These are phyloP conservation scores for Parascedosporium putredinis DNA, from an alignment of 2,329 filamentous ascomycete genomes.

Conservation along the genomic window DNA sequence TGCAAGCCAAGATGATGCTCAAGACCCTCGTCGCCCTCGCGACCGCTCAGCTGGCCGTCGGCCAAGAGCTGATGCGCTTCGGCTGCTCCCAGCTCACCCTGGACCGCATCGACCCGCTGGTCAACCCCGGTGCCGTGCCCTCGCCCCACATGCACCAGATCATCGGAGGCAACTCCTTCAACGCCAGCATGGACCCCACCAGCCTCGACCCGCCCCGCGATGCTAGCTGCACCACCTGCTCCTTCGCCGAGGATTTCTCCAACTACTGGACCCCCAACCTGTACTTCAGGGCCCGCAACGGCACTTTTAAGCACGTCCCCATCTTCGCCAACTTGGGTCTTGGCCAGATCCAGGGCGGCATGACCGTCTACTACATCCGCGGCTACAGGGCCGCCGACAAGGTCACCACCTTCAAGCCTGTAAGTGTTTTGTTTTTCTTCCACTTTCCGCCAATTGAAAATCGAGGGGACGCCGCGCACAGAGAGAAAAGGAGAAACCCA, in stretches of 20 bases:
- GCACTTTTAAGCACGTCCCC: constrained; percentile 50
- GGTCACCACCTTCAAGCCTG: constrained; percentile 32
- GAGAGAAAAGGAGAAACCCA: too few species aligned
- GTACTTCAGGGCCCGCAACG: constrained; percentile 27
- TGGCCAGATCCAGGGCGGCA: constrained; percentile 22
- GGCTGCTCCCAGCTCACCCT: constrained; percentile 41
- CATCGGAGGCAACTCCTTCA: constrained; percentile 33
- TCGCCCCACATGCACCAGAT: constrained; percentile 43
- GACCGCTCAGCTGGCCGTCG: constrained; percentile 4
- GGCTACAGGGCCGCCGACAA: constrained; percentile 16
- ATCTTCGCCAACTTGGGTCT: constrained; percentile 52
- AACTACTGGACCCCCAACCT: constrained; percentile 26
- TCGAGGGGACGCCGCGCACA: too few species aligned
- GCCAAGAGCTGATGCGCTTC: constrained; percentile 21
- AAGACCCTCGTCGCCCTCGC: constrained; percentile 6
- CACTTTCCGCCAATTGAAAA: too few species aligned
- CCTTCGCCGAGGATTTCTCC: constrained; percentile 22
- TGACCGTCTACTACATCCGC: constrained; percentile 33
- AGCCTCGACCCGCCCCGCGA: constrained; percentile 19
- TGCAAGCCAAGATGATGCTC: constrained; percentile 6
- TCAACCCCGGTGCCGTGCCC: constrained; percentile 28
- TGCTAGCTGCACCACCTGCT: constrained; percentile 24
- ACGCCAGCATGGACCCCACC: constrained; percentile 20
- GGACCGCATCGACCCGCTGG: constrained; percentile 14
- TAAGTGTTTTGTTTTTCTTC: constrained; percentile 11